Conservation (phyloP, 805 yeast species). For the Saccharomyces mikatae region DNA sequence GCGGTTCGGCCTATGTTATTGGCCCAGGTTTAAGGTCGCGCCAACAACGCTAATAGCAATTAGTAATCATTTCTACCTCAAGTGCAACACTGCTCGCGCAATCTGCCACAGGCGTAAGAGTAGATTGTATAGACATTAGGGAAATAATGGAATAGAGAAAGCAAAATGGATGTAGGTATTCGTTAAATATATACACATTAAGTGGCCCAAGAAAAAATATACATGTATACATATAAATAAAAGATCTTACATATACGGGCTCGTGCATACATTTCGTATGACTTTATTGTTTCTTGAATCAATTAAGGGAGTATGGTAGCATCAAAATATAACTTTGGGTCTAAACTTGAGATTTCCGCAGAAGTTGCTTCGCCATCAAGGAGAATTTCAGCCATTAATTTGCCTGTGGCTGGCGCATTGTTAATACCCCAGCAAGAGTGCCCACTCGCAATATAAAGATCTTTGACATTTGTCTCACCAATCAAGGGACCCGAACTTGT, state of each 20-base stretch:
- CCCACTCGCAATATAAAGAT: conserved; percentile 76
- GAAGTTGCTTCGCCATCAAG: conserved; percentile 73
- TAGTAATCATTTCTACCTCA: background rate
- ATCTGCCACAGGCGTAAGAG: background rate
- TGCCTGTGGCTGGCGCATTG: conserved; percentile 96
- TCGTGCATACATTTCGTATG: conserved; percentile 4
- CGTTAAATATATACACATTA: background rate
- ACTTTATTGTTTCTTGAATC: background rate
- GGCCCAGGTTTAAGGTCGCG: background rate
- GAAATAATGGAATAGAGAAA: background rate
- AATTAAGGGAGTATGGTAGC: conserved; percentile 35
- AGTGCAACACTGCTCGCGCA: background rate
- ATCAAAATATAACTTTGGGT: conserved; percentile 82
- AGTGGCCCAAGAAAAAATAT: background rate
- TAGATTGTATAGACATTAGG: background rate
- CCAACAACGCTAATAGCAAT: background rate
- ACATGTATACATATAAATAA: background rate
- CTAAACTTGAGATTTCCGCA: conserved; percentile 74
- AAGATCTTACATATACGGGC: background rate
- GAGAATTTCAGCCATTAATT: conserved; percentile 76
- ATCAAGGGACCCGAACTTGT: conserved; percentile 87
- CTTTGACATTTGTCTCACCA: conserved; percentile 84
- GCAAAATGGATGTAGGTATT: background rate
- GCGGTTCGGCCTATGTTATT: background rate
- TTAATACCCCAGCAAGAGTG: conserved; percentile 99